phyloP scores from a whole-genome alignment of 257 asterid species.

The Penstemon eatonii region DNA sequence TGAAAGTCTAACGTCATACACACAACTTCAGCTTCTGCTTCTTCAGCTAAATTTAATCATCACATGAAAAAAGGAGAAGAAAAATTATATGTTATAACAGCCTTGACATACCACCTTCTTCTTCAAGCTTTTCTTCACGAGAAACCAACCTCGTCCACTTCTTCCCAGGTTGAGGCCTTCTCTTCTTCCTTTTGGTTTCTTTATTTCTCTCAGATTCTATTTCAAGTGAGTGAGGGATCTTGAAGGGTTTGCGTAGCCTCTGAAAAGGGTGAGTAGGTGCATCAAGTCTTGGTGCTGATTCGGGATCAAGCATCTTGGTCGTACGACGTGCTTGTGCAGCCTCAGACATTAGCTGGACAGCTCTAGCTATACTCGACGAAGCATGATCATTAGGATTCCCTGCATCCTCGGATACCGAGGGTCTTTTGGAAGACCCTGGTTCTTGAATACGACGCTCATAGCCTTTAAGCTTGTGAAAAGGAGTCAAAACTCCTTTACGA shows the following conservation, averaged over 20 bases:
- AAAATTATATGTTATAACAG: conserved; percentile 22
- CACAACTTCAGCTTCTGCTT: not conserved
- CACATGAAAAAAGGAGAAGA: conserved; percentile 8
- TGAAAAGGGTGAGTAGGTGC: conserved; percentile 76
- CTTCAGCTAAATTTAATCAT: conserved; percentile 21
- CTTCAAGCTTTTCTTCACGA: conserved; percentile 44
- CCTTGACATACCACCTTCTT: conserved; percentile 54
- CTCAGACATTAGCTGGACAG: conserved; percentile 64
- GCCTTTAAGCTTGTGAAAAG: conserved; percentile 93
- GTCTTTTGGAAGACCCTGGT: conserved; percentile 57
- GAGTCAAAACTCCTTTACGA: conserved; percentile 92
- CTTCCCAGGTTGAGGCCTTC: conserved; percentile 83
- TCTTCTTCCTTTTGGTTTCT: conserved; percentile 53
- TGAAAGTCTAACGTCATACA: not conserved
- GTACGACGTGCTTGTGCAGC: conserved; percentile 86
- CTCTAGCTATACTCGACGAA: conserved; percentile 75
- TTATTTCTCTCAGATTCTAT: conserved; percentile 45
- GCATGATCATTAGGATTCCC: conserved; percentile 46
- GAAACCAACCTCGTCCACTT: conserved; percentile 68
- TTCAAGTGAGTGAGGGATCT: conserved; percentile 51
- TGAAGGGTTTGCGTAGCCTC: conserved; percentile 58
- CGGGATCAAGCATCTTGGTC: conserved; percentile 77
- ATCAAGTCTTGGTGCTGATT: conserved; percentile 71
- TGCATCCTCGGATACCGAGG: conserved; percentile 32
- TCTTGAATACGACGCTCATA: conserved; percentile 88